Base-by-base conservation (phyloP, 108 stramenopile species). In the Skeletonema potamos region DNA sequence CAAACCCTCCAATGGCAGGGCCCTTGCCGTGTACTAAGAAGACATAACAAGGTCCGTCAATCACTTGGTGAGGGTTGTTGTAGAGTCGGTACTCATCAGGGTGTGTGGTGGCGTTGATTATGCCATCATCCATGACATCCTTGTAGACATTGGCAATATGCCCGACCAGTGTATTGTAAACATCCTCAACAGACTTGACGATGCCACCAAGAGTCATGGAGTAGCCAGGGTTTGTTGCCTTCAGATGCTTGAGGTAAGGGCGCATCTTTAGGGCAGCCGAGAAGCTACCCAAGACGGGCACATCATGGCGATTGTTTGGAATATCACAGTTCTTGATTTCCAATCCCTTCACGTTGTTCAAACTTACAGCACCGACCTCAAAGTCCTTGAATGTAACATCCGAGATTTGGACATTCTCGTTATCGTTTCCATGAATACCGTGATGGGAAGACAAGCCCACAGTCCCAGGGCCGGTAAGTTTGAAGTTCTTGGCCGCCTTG, bases 401-500 rank as follows among this genome's bases (percentile, higher is more conserved):
- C 6, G 26, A 27, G 34, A 78, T 66, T 3, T 18, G 3, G 12
- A 78, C 41, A 28, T 78, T 63, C 22, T 33, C 18, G 32, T 73
- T 78, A 11, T 55, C 62, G 26, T 78, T 78, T 8, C 77, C 77
- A 59, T 78, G 77, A 22, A 78, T 66, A n/a, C 77, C 77, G 34
- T 73, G 71, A 66, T 78, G 77, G 11, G 68, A 54, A 43, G 41
- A 59, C 43, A 26, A 33, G 13, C 77, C 77, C 11, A 78, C 17
- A 13, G 48, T 54, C 20, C 77, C 77, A 4, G 72, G 72, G 17
- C 57, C 71, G 9, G n/a, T 28, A 12, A 66, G 15, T 12, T 30
- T 54, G 28, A 71, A 41, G 20, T 71, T 71, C 0, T 43, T 63
- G 11, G 70, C 70, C 1, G 70, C 10, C 58, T 27, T 30, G 1